Evolutionary conservation across 305 asterid genomes (phyloP), one percentile per base, ranked within the genome.

Genomic region (Fraxinus velutina): DNA sequence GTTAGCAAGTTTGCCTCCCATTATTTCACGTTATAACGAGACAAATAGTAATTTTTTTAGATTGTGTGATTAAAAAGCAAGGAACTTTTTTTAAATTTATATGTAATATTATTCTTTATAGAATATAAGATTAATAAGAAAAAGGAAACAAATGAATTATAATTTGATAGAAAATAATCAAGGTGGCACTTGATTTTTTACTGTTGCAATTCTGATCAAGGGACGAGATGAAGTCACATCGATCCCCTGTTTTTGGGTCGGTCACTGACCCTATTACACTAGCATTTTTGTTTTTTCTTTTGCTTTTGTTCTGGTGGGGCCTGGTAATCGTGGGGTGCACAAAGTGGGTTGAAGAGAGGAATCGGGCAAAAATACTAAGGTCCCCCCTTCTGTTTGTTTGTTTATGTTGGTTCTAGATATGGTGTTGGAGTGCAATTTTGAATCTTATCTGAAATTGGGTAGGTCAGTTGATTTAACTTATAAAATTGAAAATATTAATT

Each of bases 281-380:
- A 29, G 32, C 32, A 29, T 29, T 29, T 0, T 8, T 32, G 5
- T 71, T 76, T 71, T 83, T 66, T 12, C 8, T 3, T 12, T 66
- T 47, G 73, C 73, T 66, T 66, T 66, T 50, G 80, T 5, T 34
- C 60, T 73, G 32, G 22, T 1, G 52, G 47, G 80, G 83, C 75
- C 44, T 70, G 78, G 70, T 83, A 42, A 1, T 13, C 5, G 57
- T 47, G 57, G 19, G 75, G 57, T 37, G 8, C 37, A 9, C 12
- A 10, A 66, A 66, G 37, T 66, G 36, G 7, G 77, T 82, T 77
- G 60, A 82, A 84, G 89, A 79, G 10, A 86, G 86, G 89, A 79
- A 86, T 84, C 85, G 3, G 39, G 22, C 77, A 72, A 78, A 79
- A 80, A 66, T 68, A 27, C 85, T 82, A 77, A 22, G 32, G 72